A percentile compares a stretch with the other conserved stretches of the same genome.
phyloP scores from a whole-genome alignment of 1,284 basidiomycete species.

The Somion occarium region DNA sequence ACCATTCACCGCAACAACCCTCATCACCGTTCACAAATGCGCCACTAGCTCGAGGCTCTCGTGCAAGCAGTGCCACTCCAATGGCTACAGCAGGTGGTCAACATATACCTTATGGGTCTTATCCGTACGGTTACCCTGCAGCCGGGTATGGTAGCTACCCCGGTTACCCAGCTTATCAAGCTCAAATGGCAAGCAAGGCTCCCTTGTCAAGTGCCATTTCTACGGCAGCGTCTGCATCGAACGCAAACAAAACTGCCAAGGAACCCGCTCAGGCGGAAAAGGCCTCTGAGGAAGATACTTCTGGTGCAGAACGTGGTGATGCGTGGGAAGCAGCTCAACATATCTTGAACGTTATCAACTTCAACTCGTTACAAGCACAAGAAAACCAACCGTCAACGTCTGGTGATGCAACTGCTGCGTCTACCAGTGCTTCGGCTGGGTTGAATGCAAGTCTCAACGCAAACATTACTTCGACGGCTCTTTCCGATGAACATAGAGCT shows the following conservation, averaged over 20 bases:
- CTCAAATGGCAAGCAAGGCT: background rate
- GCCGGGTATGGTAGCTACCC: background rate
- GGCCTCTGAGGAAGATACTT: conserved; percentile 26
- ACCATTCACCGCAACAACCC: conserved; percentile 24
- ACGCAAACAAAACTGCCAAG: conserved; percentile 1
- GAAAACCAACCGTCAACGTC: conserved; percentile 10
- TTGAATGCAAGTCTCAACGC: background rate
- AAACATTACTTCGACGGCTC: conserved; percentile 3
- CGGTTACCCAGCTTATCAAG: conserved; percentile 5
- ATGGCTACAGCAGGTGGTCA: conserved; percentile 8
- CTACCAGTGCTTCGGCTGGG: no score
- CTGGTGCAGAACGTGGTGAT: conserved; percentile 41
- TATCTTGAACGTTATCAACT: conserved; percentile 72
- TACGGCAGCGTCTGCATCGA: conserved; percentile 4
- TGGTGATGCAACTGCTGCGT: conserved; percentile 8
- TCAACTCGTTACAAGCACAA: conserved; percentile 43
- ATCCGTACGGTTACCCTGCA: conserved; percentile 5
- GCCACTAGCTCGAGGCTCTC: conserved; percentile 33
- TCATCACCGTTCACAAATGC: conserved; percentile 58
- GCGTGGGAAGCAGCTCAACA: conserved; percentile 73
- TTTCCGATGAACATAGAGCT: conserved; percentile 44
- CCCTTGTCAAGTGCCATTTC: conserved; percentile 2
- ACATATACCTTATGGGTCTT: conserved; percentile 9
- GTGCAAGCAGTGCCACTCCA: conserved; percentile 8
- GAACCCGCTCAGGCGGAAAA: conserved; percentile 11